These are phyloP conservation scores for Guyanaporus albipodus DNA, from an alignment of 768 basidiomycete species.

Conservation along the genomic window DNA sequence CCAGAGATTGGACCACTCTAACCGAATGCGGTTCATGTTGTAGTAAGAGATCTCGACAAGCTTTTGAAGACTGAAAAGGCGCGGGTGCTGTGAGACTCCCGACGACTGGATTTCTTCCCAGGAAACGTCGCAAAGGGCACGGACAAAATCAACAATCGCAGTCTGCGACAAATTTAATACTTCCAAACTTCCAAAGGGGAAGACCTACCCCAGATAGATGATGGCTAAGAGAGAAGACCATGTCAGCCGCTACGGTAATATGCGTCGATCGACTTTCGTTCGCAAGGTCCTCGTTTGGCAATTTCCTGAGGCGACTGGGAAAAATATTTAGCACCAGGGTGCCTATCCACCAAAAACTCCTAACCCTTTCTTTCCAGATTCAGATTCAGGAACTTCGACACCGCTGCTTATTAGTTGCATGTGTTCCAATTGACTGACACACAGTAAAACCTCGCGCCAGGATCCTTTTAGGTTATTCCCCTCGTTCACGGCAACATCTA, in stretches of 20 bases:
- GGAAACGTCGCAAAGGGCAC: slow-evolving; percentile 92
- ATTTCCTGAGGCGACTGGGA: slow-evolving; percentile 46
- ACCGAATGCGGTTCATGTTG: slow-evolving; percentile 96
- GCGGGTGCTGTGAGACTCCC: slow-evolving; percentile 87
- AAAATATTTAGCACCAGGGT: slow-evolving; percentile 6
- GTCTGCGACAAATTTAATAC: slow-evolving; percentile 46
- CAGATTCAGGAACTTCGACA: slow-evolving; percentile 74
- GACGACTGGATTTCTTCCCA: slow-evolving; percentile 99
- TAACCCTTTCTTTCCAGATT: slow-evolving; percentile 74
- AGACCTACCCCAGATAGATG: slow-evolving; percentile 87
- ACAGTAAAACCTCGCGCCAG: slow-evolving; percentile 95
- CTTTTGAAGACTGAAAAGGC: slow-evolving; percentile 96
- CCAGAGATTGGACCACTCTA: slow-evolving; percentile 99
- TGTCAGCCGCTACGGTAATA: slow-evolving; percentile 97
- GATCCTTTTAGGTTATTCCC: slow-evolving; percentile 94
- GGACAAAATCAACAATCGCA: slow-evolving; percentile 97
- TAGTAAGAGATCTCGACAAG: slow-evolving; percentile 99
- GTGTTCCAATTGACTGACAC: slow-evolving; percentile 96
- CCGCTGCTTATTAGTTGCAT: slow-evolving; percentile 97
- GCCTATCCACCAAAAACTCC: slow-evolving; percentile 22
- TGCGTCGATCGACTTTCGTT: slow-evolving; percentile 97
- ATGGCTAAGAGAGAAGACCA: slow-evolving; percentile 97
- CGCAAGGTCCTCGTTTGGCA: slow-evolving; percentile 89
- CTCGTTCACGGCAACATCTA: slow-evolving; percentile 95
- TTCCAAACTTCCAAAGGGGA: background rate